Conservation (phyloP, 495 filamentous ascomycete species). For the Lophium mytilinum region DNA sequence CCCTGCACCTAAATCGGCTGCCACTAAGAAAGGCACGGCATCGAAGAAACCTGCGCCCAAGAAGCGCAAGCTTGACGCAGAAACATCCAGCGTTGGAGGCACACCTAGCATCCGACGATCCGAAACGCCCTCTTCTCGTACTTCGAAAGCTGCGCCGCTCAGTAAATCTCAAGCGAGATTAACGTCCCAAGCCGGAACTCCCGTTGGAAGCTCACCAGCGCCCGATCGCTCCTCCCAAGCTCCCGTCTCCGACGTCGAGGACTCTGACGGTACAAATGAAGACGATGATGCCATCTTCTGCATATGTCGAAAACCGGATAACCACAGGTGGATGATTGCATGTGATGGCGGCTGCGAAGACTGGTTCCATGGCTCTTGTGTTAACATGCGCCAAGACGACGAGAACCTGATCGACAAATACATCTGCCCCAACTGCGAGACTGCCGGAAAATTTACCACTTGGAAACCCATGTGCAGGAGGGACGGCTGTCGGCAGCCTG, state of each 20-base stretch:
- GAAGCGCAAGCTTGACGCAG: conserved; percentile 50
- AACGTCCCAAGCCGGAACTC: conserved; percentile 36
- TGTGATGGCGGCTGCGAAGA: conserved; percentile 67
- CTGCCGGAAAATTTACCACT: conserved; percentile 48
- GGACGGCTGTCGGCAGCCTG: conserved; percentile 52
- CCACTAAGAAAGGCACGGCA: conserved; percentile 26
- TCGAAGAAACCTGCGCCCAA: conserved; percentile 47
- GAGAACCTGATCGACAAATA: conserved; percentile 61
- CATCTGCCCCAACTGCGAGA: conserved; percentile 58
- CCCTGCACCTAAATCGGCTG: conserved; percentile 25
- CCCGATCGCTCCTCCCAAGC: conserved; percentile 35
- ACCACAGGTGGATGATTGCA: conserved; percentile 69
- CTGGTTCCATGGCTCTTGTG: conserved; percentile 67
- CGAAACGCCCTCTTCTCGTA: conserved; percentile 39
- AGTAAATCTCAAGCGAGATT: conserved; percentile 34
- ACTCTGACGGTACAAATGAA: conserved; percentile 34
- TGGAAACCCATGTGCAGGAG: conserved; percentile 66
- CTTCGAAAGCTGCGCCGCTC: conserved; percentile 40
- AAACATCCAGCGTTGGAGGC: conserved; percentile 35
- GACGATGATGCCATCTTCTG: conserved; percentile 49
- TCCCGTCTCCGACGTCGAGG: conserved; percentile 29
- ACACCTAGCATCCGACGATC: conserved; percentile 17
- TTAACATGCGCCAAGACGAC: conserved; percentile 53
- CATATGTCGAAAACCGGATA: conserved; percentile 62
- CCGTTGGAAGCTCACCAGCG: conserved; percentile 31